A percentile compares a stretch with the other conserved stretches of the same genome.
phyloP scores from a whole-genome alignment of 768 basidiomycete genomes.

The Glaciozyma antarctica region DNA sequence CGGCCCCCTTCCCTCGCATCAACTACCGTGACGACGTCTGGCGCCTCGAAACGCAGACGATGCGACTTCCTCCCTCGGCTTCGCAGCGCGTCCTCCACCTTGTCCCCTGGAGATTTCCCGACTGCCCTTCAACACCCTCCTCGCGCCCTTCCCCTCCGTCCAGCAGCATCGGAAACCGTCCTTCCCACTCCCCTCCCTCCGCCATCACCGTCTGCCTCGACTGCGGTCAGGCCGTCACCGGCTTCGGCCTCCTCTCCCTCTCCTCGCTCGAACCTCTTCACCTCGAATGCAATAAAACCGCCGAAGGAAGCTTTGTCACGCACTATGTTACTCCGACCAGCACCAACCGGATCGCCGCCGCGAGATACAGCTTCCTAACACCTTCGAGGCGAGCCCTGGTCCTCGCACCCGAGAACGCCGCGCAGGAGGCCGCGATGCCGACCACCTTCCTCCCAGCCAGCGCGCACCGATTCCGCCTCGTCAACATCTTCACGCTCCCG shows the following conservation, averaged over 20 bases:
- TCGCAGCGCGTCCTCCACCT: slow-evolving; percentile 44
- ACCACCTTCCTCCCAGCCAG: slow-evolving; percentile 33
- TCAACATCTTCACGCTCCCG: slow-evolving; percentile 65
- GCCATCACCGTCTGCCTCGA: slow-evolving; percentile 46
- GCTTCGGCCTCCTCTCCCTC: slow-evolving; percentile 64
- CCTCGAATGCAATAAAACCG: slow-evolving; percentile 67
- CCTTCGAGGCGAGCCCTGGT: slow-evolving; percentile 41
- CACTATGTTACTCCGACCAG: slow-evolving; percentile 48
- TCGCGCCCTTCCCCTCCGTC: slow-evolving; percentile 10
- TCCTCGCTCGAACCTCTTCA: slow-evolving; percentile 58
- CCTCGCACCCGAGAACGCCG: not conserved
- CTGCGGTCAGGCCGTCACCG: slow-evolving; percentile 50
- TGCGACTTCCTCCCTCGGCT: slow-evolving; percentile 46
- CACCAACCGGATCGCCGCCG: slow-evolving; percentile 49
- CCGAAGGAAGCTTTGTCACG: slow-evolving; percentile 52
- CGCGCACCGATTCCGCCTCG: slow-evolving; percentile 50
- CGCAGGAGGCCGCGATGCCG: slow-evolving; percentile 15
- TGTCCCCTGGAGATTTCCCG: slow-evolving; percentile 55
- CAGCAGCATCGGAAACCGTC: not conserved
- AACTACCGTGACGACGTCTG: slow-evolving; percentile 37
- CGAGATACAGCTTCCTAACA: slow-evolving; percentile 57
- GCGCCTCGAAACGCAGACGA: slow-evolving; percentile 24
- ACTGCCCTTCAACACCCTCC: slow-evolving; percentile 33
- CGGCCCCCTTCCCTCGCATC: slow-evolving; percentile 45
- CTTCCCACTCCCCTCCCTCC: not conserved